Base-by-base conservation (phyloP, 1,139 yeast species). In the Pichia terricola region DNA sequence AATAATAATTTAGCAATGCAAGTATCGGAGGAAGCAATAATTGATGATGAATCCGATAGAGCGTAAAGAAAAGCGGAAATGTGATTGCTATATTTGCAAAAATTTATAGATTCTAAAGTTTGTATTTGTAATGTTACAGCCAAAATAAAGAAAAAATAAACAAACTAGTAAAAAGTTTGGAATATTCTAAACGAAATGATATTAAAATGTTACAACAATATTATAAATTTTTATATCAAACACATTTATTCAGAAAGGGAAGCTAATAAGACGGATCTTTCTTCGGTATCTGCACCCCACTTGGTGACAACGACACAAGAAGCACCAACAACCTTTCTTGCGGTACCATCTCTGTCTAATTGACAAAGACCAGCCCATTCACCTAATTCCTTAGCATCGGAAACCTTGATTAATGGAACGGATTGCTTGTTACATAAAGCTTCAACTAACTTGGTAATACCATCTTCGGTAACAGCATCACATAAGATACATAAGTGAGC, bases 321-420 rank as follows among this genome's bases (percentile, higher is more conserved):
- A 73, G 96, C 95, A 77, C 97, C 98, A 71, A 94, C 98, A 66
- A 91, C 97, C 88, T 91, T 91, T 81, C 97, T 88, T 77, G 97
- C 96, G 81, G 89, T 88, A 77, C 98, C 99, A 67, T 91, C 98
- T 79, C 96, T 88, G 94, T 91, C 98, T 67, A 91, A 83, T 78
- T 88, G 91, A 79, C 96, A 94, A 64, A 91, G 81, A 82, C 99
- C 99, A 67, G 97, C 98, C 99, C 98, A 91, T 80, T 91, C 97
- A 81, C 99, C 99, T 69, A 91, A 84, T 79, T 87, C 87, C 84
- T 91, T 91, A 69, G 97, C 96, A 70, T 94, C 98, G 63, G 97
- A 87, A 63, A 91, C 97, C 85, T 91, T 91, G 82, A 94, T 85
- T 73, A 91, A 81, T 66, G 98, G 97, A 63, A 91, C 87, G 78